Evolutionary conservation across 2,329 filamentous ascomycete species (phyloP), one percentile per base, ranked within the genome.

Genomic region (Ambrosiella xylebori): DNA sequence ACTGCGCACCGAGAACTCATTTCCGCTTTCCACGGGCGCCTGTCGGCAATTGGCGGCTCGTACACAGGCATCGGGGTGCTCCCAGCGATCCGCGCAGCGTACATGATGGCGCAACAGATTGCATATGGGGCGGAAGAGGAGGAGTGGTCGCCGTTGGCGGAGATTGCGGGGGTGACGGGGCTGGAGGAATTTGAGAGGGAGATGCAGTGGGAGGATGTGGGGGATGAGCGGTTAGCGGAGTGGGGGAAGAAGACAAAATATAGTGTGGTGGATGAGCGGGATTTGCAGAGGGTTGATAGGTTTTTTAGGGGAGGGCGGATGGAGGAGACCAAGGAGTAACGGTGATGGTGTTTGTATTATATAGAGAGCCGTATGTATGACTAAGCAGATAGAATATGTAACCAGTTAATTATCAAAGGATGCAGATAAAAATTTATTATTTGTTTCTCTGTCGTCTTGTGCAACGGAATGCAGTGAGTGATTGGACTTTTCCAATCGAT

Each of bases 41-140:
- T 95, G 36, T 76, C 81, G 60, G 82, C 93, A 15, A 76, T 73
- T 0, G 78, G 78, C 3, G 74, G 76, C 41, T 78, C 76, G 56
- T 81, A 78, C 67, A 72, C 72, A 27, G 65, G 66, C 19, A 71
- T 79, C 40, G 79, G 79, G 50, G 74, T 77, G 50, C 68, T 77
- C 63, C 72, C 71, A 9, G 70, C 74, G 58, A 69, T 81, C 62
- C 74, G 78, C 59, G 72, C 76, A n/a, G 76, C 68, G 38, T 69
- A 67, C 60, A 74, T 76, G 49, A 63, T 71, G n/a, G 74, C 72
- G 2, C 63, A 66, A 62, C 67, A 69, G 44, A 65, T 72, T n/a
- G 66, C 70, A 15, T 55, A 53, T 11, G 37, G 17, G 7, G 37
- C 7, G 11, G 52, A 54, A 7, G 37, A 40, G 6, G 52, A 7